A percentile compares a stretch with the other conserved stretches of the same genome.
Conservation (phyloP, 768 basidiomycete genomes). For the Tubosaeta sp. region DNA sequence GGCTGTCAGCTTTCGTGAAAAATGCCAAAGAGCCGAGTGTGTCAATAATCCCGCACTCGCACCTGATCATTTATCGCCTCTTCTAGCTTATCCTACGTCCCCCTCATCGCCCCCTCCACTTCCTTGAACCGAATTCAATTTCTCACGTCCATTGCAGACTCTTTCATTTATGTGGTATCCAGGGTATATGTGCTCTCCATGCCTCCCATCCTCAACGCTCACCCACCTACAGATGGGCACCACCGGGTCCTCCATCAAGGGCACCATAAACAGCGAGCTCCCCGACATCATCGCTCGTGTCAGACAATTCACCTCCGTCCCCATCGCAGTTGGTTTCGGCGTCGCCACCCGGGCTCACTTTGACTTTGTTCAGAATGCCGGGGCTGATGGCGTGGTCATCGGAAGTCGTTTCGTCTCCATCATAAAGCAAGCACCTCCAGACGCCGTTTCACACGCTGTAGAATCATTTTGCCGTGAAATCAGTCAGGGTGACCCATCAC, state of each 20-base stretch:
- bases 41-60: conserved; percentile 26
- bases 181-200: conserved; percentile 49
- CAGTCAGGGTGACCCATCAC: conserved; percentile 37
- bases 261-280: conserved; percentile 67
- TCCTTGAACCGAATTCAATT: conserved; percentile 84
- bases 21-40: conserved; percentile 77
- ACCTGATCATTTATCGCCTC: conserved; percentile 2
- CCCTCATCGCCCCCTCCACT: conserved; percentile 93
- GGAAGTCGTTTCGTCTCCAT: conserved; percentile 82
- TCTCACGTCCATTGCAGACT: conserved; percentile 89
- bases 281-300: conserved; percentile 84
- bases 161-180: conserved; percentile 98
- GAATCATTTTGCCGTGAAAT: conserved; percentile 75
- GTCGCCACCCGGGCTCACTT: conserved; percentile 90
- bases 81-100: conserved; percentile 85
- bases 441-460: conserved; percentile 48
- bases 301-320: conserved; percentile 69
- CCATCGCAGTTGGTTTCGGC: conserved; percentile 95
- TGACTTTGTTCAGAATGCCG: conserved; percentile 75
- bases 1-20: conserved; percentile 83
- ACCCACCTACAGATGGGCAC: conserved; percentile 79
- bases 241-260: conserved; percentile 82
- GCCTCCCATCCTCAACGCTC: neutral
- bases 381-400: conserved; percentile 95
- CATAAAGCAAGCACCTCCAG: conserved; percentile 61